phyloP scores from a whole-genome alignment of 2,329 filamentous ascomycete species.

The Epichloe gansuensis region DNA sequence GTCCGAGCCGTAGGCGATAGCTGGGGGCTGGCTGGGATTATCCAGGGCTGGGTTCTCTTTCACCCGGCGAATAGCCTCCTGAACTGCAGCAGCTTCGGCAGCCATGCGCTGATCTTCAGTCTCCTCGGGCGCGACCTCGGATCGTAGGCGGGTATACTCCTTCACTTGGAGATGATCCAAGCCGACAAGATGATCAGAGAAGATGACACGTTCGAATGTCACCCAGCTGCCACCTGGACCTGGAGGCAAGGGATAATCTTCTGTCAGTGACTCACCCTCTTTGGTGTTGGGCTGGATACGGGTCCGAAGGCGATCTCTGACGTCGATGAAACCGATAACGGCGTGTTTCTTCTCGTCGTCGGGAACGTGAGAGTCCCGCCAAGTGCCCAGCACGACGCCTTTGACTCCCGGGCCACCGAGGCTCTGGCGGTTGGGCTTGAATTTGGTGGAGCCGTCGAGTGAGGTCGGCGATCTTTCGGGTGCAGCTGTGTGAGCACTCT shows the following conservation, averaged over 20 bases:
- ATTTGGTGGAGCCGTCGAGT: constrained; percentile 11
- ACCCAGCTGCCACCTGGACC: constrained; percentile 52
- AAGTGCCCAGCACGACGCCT: constrained; percentile 42
- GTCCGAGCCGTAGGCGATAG: constrained; percentile 38
- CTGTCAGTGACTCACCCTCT: constrained; percentile 32
- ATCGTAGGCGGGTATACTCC: constrained; percentile 46
- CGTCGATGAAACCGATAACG: constrained; percentile 50
- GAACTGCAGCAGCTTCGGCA: constrained; percentile 30
- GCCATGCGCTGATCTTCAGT: constrained; percentile 25
- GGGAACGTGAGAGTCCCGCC: constrained; percentile 44
- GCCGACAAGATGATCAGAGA: constrained; percentile 41
- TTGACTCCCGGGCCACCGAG: constrained; percentile 23
- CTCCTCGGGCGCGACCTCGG: constrained; percentile 21
- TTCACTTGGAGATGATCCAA: constrained; percentile 46
- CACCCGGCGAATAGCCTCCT: constrained; percentile 33
- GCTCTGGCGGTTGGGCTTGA: constrained; percentile 17
- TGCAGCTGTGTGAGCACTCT: constrained; percentile 17
- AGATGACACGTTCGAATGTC: constrained; percentile 47
- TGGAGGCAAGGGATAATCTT: constrained; percentile 36
- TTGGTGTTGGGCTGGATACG: constrained; percentile 40
- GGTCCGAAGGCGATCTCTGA: constrained; percentile 46
- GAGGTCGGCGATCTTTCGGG: constrained; percentile 16
- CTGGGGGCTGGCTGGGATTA: constrained; percentile 25
- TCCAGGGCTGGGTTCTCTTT: constrained; percentile 30
- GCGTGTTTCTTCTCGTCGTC: constrained; percentile 39